These are phyloP conservation scores for Ascochyta rabiei DNA, from an alignment of 2,329 filamentous ascomycete genomes.

Conservation along the genomic window DNA sequence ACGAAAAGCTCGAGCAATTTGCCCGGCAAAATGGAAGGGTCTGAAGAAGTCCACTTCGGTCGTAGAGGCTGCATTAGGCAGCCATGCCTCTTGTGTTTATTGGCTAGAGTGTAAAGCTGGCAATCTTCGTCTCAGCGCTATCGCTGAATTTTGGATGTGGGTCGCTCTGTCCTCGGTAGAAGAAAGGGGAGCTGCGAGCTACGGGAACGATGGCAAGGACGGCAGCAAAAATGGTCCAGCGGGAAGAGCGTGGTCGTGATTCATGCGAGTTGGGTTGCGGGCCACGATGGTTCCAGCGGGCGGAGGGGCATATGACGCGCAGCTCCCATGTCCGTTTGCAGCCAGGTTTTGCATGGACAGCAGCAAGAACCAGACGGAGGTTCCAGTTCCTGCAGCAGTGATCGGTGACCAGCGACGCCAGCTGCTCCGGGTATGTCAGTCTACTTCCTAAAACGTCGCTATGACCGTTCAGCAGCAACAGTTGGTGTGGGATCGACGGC, in stretches of 20 bases:
- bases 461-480: background rate
- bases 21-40: constrained; percentile 7
- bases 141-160: constrained; percentile 1
- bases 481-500: constrained; percentile 10
- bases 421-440: background rate
- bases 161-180: background rate
- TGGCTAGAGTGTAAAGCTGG: constrained; percentile 5
- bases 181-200: background rate
- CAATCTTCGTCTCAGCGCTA: constrained; percentile 4
- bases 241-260: background rate
- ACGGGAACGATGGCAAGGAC: background rate
- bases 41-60: constrained; percentile 8
- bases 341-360: background rate
- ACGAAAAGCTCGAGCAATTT: constrained; percentile 2
- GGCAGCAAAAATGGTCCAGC: background rate
- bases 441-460: constrained; percentile 1
- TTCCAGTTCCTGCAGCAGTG: background rate
- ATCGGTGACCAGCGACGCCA: background rate
- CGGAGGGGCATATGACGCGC: background rate
- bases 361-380: background rate
- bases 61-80: constrained; percentile 1
- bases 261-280: background rate
- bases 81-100: background rate
- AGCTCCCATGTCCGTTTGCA: constrained; percentile 9
- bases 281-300: background rate